Base-by-base conservation (phyloP, 805 yeast species). In the Kazachstania bromeliacearum region DNA sequence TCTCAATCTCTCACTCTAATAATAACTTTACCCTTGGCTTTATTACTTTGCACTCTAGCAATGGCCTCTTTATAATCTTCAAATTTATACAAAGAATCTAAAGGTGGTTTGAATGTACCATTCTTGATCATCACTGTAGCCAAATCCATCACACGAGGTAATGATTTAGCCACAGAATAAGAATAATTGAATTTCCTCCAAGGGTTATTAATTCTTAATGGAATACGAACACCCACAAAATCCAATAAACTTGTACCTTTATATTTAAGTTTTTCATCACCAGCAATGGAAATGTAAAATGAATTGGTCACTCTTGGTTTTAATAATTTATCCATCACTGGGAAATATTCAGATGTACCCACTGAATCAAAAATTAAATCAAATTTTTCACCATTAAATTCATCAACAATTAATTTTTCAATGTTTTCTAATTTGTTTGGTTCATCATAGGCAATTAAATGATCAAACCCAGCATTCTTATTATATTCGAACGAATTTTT, bases 341-440 rank as follows among this genome's bases (percentile, higher is more conserved):
- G 52, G 36, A 75, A 64, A 15, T 77, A 66, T 14, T 68, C 72
- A 18, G 53, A 53, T 37, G 71, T 73, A 28, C 94, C 87, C 34
- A 72, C 74, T 36, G 78, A 67, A 59, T 84, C 94, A 20, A 76
- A 51, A 30, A 82, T 71, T 8, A 71, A 51, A 49, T 80, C 85
- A 47, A 76, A 82, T 41, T 68, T 62, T 33, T 69, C 66, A 33
- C 62, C 57, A 16, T 53, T 41, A 17, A 52, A 39, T 15, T 47
- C 38, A 13, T 49, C 44, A 18, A 48, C 46, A 16, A 59, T 34
- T 45, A 66, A 35, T 33, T 49, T 34, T 37, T 56, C 45, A 37
- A 64, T 48, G 33, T 67, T 67, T 27, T 63, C 56, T 1, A 61
- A 59, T 24, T 60, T 53, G 26, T 51, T 57, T 22, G 67, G 67